These are phyloP conservation scores for Xylaria venustula DNA, from an alignment of 495 filamentous ascomycete genomes.

Conservation along the genomic window DNA sequence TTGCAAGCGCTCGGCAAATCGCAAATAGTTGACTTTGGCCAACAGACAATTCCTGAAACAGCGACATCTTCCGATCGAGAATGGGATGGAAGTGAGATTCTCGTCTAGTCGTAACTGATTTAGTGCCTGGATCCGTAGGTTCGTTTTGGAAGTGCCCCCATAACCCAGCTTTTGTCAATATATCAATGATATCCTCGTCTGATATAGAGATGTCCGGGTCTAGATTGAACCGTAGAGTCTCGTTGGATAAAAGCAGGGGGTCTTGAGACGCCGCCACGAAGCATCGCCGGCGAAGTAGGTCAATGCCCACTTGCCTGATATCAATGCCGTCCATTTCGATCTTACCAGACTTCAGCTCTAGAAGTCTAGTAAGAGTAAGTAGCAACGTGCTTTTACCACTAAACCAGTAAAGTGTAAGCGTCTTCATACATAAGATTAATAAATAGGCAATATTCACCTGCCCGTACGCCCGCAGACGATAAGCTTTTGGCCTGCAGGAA, in stretches of 20 bases:
- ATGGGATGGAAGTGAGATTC: background rate
- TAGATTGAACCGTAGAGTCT: conserved; percentile 48
- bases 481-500: conserved; percentile 57
- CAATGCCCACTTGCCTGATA: conserved; percentile 36
- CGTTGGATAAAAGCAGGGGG: conserved; percentile 42
- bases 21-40: conserved; percentile 18
- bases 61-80: background rate
- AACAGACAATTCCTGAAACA: background rate
- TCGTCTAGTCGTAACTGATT: background rate
- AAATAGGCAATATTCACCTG: background rate
- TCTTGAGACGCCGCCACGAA: conserved; percentile 48
- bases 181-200: conserved; percentile 40
- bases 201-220: conserved; percentile 31
- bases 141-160: conserved; percentile 31
- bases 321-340: conserved; percentile 50
- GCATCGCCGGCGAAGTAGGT: conserved; percentile 27
- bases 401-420: too few species aligned
- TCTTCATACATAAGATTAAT: too few species aligned
- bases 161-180: conserved; percentile 26
- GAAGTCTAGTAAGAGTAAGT: conserved; percentile 36
- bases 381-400: conserved; percentile 44
- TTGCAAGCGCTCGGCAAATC: conserved; percentile 12
- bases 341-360: conserved; percentile 30
- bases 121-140: background rate
- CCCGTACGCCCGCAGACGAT: conserved; percentile 45